These are phyloP conservation scores for Coprinopsis marcescibilis DNA, from an alignment of 768 basidiomycete species.

Conservation along the genomic window DNA sequence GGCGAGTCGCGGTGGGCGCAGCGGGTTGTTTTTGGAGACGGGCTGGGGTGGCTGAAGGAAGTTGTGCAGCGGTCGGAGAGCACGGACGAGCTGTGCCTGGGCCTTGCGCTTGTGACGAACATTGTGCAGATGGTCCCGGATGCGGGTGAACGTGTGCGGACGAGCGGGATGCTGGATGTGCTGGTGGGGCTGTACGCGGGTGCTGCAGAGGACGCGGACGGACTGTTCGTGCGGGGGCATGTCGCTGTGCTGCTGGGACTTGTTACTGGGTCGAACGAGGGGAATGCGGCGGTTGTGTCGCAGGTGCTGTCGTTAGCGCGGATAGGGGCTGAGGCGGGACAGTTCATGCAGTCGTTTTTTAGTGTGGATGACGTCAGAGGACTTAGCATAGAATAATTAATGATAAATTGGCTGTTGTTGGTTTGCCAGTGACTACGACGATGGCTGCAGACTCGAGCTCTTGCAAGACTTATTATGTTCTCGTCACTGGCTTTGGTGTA, in stretches of 20 bases:
- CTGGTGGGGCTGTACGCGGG: neutral
- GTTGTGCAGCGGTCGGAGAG: neutral
- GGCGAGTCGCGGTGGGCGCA: constrained; percentile 50
- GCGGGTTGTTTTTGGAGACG: constrained; percentile 39
- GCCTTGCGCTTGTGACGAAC: constrained; percentile 72
- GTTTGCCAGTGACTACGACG: no score
- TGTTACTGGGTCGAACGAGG: constrained; percentile 34
- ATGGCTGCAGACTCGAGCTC: neutral
- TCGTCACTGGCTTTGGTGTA: constrained; percentile 35
- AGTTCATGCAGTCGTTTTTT: constrained; percentile 48
- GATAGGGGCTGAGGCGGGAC: constrained; percentile 34
- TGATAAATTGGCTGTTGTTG: no score
- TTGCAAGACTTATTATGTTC: constrained; percentile 22
- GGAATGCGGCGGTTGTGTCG: constrained; percentile 33
- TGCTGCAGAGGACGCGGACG: constrained; percentile 27
- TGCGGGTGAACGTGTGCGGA: constrained; percentile 41
- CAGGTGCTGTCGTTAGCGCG: constrained; percentile 18
- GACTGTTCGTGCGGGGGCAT: constrained; percentile 62
- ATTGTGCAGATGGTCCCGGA: constrained; percentile 55
- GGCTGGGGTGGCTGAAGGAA: neutral
- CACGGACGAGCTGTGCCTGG: constrained; percentile 70
- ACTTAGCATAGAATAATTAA: no score
- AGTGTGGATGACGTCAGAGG: constrained; percentile 17
- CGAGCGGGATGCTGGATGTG: constrained; percentile 39
- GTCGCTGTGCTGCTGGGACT: constrained; percentile 68